phyloP scores from a whole-genome alignment of 192 early-diverging fungal genomes.

The Anaeromyces robustus region DNA sequence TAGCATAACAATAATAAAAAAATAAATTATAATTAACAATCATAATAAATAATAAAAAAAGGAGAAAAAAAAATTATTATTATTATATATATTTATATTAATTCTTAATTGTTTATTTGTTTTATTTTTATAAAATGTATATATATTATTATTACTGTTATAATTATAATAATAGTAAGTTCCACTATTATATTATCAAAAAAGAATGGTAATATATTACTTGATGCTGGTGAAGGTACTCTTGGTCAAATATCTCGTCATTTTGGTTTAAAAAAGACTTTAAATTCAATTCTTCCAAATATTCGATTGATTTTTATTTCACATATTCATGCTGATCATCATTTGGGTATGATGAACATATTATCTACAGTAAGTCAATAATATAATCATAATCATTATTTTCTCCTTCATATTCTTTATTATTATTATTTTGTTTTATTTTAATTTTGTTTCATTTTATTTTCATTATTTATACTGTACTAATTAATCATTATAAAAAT shows the following conservation, averaged over 20 bases:
- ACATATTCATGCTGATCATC: constrained; percentile 76
- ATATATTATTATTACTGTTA: too few relatives aligned
- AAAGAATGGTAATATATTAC: not conserved
- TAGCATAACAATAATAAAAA: too few relatives aligned
- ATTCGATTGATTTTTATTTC: not conserved
- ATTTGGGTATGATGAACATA: constrained; percentile 65
- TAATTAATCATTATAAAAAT: too few relatives aligned
- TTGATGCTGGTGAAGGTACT: not conserved
- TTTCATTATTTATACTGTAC: too few relatives aligned
- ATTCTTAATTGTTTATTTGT: too few relatives aligned
- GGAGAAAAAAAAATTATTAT: too few relatives aligned
- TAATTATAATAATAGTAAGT: not conserved
- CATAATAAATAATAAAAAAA: too few relatives aligned
- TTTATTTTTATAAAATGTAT: too few relatives aligned
- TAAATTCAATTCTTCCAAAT: not conserved
- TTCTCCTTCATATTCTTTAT: too few relatives aligned
- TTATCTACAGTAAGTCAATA: not conserved
- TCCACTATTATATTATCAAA: not conserved
- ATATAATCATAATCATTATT: too few relatives aligned
- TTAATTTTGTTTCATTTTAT: not conserved
- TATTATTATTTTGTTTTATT: not conserved
- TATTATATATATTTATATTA: too few relatives aligned
- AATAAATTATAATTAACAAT: too few relatives aligned
- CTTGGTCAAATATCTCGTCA: not conserved
- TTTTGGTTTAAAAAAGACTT: not conserved